Evolutionary conservation across 352 stramenopile species (phyloP).

Genomic region (Globisporangium echinulatum): DNA sequence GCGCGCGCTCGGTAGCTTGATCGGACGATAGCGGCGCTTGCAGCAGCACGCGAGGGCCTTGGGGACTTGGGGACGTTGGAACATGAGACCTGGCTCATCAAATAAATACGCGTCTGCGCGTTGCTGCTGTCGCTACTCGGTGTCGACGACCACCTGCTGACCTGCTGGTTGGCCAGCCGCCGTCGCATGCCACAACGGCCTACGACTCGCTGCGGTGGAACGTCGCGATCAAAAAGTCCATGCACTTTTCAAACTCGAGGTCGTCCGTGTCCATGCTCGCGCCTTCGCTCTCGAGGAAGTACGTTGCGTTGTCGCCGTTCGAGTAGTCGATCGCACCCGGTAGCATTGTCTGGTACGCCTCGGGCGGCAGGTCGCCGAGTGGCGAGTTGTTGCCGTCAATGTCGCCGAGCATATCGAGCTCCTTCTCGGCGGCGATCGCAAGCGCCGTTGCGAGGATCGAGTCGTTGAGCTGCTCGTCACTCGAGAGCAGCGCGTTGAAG

Average conservation of each 20-base stretch:
- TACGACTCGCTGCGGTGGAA: slow-evolving; percentile 46
- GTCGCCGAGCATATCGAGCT: slow-evolving; percentile 60
- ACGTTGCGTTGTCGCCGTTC: slow-evolving; percentile 32
- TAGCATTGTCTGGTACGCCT: slow-evolving; percentile 48
- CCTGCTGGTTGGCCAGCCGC: not conserved
- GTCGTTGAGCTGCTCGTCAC: slow-evolving; percentile 76
- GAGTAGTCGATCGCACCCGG: slow-evolving; percentile 42
- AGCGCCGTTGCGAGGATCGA: slow-evolving; percentile 70
- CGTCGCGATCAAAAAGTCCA: slow-evolving; percentile 76
- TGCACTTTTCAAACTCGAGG: slow-evolving; percentile 74
- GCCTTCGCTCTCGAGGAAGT: slow-evolving; percentile 34
- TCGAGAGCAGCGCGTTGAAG: slow-evolving; percentile 64
- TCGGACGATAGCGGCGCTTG: too few relatives aligned
- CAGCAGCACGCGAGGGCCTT: too few relatives aligned
- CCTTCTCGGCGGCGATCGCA: slow-evolving; percentile 62
- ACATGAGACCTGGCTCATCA: slow-evolving; percentile 5
- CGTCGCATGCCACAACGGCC: not conserved
- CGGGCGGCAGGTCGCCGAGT: slow-evolving; percentile 23
- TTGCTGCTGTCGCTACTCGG: not conserved
- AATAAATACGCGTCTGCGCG: slow-evolving; percentile 14
- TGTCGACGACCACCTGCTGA: too few relatives aligned
- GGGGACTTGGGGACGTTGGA: too few relatives aligned
- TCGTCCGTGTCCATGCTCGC: slow-evolving; percentile 42
- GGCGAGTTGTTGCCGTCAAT: slow-evolving; percentile 23
- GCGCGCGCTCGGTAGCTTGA: too few relatives aligned